Evolutionary conservation across 345 rosid species (phyloP), one percentile per base, ranked within the genome.

Genomic region (Physaria fendleri): DNA sequence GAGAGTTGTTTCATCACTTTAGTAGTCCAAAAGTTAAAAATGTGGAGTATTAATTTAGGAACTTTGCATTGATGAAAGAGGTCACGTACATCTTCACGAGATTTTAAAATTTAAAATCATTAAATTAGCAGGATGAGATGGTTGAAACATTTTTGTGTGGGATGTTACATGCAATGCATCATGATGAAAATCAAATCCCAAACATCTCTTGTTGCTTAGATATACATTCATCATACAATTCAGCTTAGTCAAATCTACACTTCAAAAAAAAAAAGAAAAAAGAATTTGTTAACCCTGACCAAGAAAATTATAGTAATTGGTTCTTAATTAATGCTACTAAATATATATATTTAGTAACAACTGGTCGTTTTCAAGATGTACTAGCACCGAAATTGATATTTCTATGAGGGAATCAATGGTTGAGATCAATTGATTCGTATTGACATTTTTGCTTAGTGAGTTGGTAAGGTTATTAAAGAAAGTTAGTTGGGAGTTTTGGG

Each of bases 401-500:
- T 55, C 8, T 16, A 53, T 43, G 35, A 45, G 3, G 30, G 70
- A 65, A 56, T 27, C 37, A 29, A 30, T 13, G 59, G 64, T 32
- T 29, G 52, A 58, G 6, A 58, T 38, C 15, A 47, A 48, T 49
- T 46, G 41, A n/a, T 22, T 10, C 29, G 25, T 25, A 25, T 33
- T 28, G 32, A 49, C 8, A 32, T 12, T 23, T 67, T 49, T 50
- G 56, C 16, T 52, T 20, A 59, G 20, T 52, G 30, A 17, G 37
- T 27, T 59, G 32, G 40, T 51, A 34, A 7, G 15, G 62, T 55
- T 34, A 8, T 68, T 29, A 60, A 68, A 59, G 66, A 23, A 20
- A 59, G 61, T 52, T 68, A 2, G 73, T 68, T 68, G 73, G 66
- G 56, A 52, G 53, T 41, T 58, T 50, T 18, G 16, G 41, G 16